These are phyloP conservation scores for Thermothielavioides terrestris DNA, from an alignment of 495 filamentous ascomycete genomes.

Conservation along the genomic window DNA sequence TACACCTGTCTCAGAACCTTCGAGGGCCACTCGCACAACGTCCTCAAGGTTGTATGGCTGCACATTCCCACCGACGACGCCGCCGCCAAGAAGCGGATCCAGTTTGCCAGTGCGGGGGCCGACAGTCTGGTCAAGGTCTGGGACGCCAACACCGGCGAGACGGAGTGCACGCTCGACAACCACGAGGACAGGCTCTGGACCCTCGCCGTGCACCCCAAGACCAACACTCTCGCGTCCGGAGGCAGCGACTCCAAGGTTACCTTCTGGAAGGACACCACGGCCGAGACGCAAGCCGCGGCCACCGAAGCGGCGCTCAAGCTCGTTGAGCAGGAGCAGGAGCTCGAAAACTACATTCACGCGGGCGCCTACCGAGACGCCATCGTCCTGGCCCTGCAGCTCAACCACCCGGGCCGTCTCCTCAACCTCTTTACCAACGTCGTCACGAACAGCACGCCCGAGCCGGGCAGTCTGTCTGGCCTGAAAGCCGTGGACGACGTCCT, in stretches of 20 bases:
- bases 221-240: slow-evolving; percentile 72
- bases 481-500: slow-evolving; percentile 79
- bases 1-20: slow-evolving; percentile 91
- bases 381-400: slow-evolving; percentile 79
- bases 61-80: slow-evolving; percentile 47
- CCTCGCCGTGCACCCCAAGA: slow-evolving; percentile 58
- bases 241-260: slow-evolving; percentile 83
- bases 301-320: slow-evolving; percentile 63
- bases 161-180: slow-evolving; percentile 83
- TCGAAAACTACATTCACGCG: slow-evolving; percentile 82
- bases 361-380: slow-evolving; percentile 87
- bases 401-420: slow-evolving; percentile 82
- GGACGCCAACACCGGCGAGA: slow-evolving; percentile 73
- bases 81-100: slow-evolving; percentile 42
- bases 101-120: slow-evolving; percentile 80
- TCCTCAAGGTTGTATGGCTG: slow-evolving; percentile 89
- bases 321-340: slow-evolving; percentile 83
- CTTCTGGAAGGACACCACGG: slow-evolving; percentile 90
- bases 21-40: slow-evolving; percentile 91
- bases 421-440: slow-evolving; percentile 74
- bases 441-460: slow-evolving; percentile 51
- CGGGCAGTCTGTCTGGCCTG: slow-evolving; percentile 59
- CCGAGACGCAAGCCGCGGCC: slow-evolving; percentile 61
- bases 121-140: slow-evolving; percentile 97
- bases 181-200: slow-evolving; percentile 93